A percentile compares a stretch with the other conserved stretches of the same genome.
These are phyloP conservation scores for Phaeosphaeria sp. DNA, from an alignment of 2,329 filamentous ascomycete genomes.

Conservation along the genomic window DNA sequence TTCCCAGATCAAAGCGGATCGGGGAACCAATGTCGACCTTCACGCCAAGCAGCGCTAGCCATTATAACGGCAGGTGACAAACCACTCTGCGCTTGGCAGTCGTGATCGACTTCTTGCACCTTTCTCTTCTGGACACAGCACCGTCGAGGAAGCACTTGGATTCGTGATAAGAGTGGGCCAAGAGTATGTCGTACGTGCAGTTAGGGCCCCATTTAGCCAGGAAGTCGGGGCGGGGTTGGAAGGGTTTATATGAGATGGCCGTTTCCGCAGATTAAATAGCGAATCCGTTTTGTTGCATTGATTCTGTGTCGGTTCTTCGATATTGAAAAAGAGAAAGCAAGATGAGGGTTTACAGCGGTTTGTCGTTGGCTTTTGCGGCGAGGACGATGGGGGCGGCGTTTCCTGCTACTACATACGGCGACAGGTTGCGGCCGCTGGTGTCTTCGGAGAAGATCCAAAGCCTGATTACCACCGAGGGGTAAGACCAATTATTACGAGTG, in stretches of 20 bases:
- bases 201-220: conserved; percentile 19
- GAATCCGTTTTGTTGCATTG: background rate
- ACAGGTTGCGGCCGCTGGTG: conserved; percentile 30
- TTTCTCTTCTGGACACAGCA: conserved; percentile 40
- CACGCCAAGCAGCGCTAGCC: conserved; percentile 29
- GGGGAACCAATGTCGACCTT: conserved; percentile 8
- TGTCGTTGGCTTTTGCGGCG: conserved; percentile 32
- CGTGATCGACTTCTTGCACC: conserved; percentile 36
- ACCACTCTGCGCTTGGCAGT: conserved; percentile 32
- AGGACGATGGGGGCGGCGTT: conserved; percentile 32
- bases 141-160: conserved; percentile 14
- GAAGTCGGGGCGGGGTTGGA: conserved; percentile 9
- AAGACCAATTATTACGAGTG: conserved; percentile 2
- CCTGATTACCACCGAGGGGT: conserved; percentile 49
- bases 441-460: conserved; percentile 51
- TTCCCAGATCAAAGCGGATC: background rate
- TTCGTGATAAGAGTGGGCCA: conserved; percentile 30
- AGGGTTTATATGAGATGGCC: conserved; percentile 22
- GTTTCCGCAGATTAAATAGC: conserved; percentile 1
- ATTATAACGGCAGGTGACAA: conserved; percentile 40
- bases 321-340: conserved; percentile 10
- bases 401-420: conserved; percentile 27
- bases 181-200: conserved; percentile 18
- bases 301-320: background rate
- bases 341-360: conserved; percentile 36